Percentiles rank a stretch among this genome's conserved stretches.
These are phyloP conservation scores for Hippophae rhamnoides DNA, from an alignment of 306 rosid species.

Conservation along the genomic window DNA sequence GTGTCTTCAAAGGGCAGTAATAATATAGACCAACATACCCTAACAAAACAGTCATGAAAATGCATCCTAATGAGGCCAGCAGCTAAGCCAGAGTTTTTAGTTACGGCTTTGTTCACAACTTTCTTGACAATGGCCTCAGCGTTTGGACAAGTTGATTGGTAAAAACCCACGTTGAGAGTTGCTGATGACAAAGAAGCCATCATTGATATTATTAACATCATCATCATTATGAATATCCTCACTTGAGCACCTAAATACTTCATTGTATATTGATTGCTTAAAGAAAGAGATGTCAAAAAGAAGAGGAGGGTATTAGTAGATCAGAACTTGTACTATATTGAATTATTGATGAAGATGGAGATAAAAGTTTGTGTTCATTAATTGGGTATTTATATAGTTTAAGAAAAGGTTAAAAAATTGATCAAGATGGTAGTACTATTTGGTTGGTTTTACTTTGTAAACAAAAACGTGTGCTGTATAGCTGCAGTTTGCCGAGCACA, in stretches of 20 bases:
- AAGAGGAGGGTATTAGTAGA: not conserved
- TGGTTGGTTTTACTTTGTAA: constrained; percentile 1
- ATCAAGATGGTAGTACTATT: constrained; percentile 3
- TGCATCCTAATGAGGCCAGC: constrained; percentile 73
- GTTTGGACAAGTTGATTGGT: constrained; percentile 32
- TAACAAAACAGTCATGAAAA: constrained; percentile 71
- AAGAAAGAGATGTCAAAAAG: not conserved
- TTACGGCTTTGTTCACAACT: constrained; percentile 34
- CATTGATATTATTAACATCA: not conserved
- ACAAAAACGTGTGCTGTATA: not conserved
- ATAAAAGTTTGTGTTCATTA: not conserved
- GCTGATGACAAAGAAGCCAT: constrained; percentile 10
- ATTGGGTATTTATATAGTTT: not conserved
- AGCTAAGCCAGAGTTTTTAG: constrained; percentile 38
- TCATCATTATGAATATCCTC: constrained; percentile 1
- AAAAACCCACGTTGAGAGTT: constrained; percentile 46
- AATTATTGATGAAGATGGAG: not conserved
- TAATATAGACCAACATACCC: constrained; percentile 17
- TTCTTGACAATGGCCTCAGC: constrained; percentile 59
- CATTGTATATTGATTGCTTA: not conserved
- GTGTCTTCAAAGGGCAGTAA: not conserved
- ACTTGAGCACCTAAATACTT: not conserved
- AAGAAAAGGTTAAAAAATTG: not conserved
- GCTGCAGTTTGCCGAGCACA: not conserved
- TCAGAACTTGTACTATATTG: no score